These are phyloP conservation scores for Extremus antarcticus DNA, from an alignment of 495 filamentous ascomycete species.

Conservation along the genomic window DNA sequence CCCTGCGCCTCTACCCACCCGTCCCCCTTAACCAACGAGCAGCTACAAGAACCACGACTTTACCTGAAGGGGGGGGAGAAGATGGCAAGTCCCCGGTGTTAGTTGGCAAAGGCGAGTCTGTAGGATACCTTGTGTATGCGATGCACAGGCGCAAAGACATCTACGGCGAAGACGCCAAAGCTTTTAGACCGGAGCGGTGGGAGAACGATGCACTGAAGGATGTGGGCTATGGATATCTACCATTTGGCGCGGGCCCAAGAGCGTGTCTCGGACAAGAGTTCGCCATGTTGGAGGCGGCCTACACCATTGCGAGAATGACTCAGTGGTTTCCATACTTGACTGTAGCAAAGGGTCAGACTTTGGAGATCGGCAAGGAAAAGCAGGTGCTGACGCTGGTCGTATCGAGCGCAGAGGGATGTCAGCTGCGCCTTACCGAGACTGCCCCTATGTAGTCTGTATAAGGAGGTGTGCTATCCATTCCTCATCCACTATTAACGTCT, in stretches of 20 bases:
- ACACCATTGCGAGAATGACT: constrained; percentile 14
- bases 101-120: constrained; percentile 16
- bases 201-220: constrained; percentile 4
- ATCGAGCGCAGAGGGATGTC: background rate
- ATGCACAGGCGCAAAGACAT: constrained; percentile 22
- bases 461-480: too few relatives aligned
- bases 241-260: constrained; percentile 21
- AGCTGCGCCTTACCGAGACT: too few relatives aligned
- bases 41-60: constrained; percentile 11
- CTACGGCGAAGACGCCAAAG: constrained; percentile 18
- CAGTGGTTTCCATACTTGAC: background rate
- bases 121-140: constrained; percentile 12
- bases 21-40: constrained; percentile 18
- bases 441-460: too few relatives aligned
- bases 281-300: constrained; percentile 11
- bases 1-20: constrained; percentile 18
- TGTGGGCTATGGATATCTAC: constrained; percentile 14
- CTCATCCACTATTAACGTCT: too few relatives aligned
- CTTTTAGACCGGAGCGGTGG: constrained; percentile 24
- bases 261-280: constrained; percentile 18
- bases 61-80: constrained; percentile 20
- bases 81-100: constrained; percentile 12
- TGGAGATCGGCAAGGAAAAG: background rate
- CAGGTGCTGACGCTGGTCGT: background rate
- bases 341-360: background rate